Conservation (phyloP, 2,329 filamentous ascomycete genomes). For the Fusarium sp. region DNA sequence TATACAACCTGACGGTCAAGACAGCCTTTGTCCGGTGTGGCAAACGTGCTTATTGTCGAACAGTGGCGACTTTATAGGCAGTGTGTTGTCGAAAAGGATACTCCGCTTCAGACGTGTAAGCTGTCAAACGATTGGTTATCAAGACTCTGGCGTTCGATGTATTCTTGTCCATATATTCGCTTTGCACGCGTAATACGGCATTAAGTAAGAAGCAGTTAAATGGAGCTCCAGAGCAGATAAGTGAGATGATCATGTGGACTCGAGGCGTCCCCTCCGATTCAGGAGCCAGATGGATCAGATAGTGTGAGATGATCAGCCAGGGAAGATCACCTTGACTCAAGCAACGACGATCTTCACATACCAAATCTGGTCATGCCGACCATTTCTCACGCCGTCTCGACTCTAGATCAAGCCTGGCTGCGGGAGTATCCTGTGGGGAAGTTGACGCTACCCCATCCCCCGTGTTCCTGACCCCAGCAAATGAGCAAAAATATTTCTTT, state of each 20-base stretch:
- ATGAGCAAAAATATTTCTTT: slow-evolving; percentile 39
- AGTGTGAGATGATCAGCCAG: slow-evolving; percentile 25
- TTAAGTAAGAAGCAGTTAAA: background rate
- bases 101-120: background rate
- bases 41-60: slow-evolving; percentile 12
- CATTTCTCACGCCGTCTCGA: slow-evolving; percentile 15
- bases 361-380: slow-evolving; percentile 14
- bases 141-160: background rate
- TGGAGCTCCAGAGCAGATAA: slow-evolving; percentile 3
- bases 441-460: slow-evolving; percentile 47
- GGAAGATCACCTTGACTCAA: slow-evolving; percentile 38
- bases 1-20: slow-evolving; percentile 15
- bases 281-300: slow-evolving; percentile 23
- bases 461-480: slow-evolving; percentile 37
- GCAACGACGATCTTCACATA: slow-evolving; percentile 30
- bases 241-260: slow-evolving; percentile 15
- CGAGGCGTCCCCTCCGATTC: slow-evolving; percentile 17
- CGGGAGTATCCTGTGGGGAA: slow-evolving; percentile 46
- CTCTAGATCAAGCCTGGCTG: slow-evolving; percentile 21
- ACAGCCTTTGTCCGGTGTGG: slow-evolving; percentile 26
- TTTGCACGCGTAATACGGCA: background rate
- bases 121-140: background rate
- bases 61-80: slow-evolving; percentile 15
- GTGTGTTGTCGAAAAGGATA: slow-evolving; percentile 21
- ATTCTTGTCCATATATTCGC: background rate